Evolutionary conservation across 495 filamentous ascomycete genomes (phyloP).

Genomic region (Aspergillus baeticus): DNA sequence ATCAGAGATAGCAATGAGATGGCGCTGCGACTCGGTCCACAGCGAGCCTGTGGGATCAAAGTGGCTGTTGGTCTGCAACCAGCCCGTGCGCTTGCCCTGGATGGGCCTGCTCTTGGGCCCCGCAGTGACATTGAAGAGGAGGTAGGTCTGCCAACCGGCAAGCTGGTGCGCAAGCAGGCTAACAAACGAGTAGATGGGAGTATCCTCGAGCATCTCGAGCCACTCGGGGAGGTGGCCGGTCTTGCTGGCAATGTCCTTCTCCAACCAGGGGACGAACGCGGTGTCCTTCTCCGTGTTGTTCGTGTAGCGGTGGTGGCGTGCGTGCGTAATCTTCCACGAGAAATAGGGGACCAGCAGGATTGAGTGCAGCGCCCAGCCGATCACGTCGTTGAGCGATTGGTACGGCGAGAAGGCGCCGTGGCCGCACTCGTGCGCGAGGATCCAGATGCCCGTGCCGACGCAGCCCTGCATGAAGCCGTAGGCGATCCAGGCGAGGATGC

Average conservation of each 20-base stretch:
- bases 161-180: constrained; percentile 52
- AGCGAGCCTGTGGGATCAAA: constrained; percentile 59
- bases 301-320: constrained; percentile 67
- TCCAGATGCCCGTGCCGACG: constrained; percentile 79
- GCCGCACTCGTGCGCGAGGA: constrained; percentile 84
- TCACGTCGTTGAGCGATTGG: constrained; percentile 60
- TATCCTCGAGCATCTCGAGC: constrained; percentile 50
- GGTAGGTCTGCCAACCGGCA: constrained; percentile 56
- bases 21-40: constrained; percentile 57
- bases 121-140: constrained; percentile 54
- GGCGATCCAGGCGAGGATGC: constrained; percentile 59
- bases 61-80: constrained; percentile 48
- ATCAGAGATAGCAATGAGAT: constrained; percentile 59
- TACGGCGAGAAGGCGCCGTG: constrained; percentile 70
- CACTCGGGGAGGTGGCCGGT: constrained; percentile 4
- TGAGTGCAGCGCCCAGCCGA: constrained; percentile 67
- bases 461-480: constrained; percentile 77
- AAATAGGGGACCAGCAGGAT: constrained; percentile 69
- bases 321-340: constrained; percentile 75
- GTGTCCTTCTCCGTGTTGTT: constrained; percentile 59
- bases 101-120: constrained; percentile 44
- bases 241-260: constrained; percentile 29
- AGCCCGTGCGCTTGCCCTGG: constrained; percentile 38
- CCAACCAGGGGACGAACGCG: constrained; percentile 55
- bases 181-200: constrained; percentile 51